Evolutionary conservation across 2,329 filamentous ascomycete species (phyloP).

Genomic region (Aureobasidium vineae): DNA sequence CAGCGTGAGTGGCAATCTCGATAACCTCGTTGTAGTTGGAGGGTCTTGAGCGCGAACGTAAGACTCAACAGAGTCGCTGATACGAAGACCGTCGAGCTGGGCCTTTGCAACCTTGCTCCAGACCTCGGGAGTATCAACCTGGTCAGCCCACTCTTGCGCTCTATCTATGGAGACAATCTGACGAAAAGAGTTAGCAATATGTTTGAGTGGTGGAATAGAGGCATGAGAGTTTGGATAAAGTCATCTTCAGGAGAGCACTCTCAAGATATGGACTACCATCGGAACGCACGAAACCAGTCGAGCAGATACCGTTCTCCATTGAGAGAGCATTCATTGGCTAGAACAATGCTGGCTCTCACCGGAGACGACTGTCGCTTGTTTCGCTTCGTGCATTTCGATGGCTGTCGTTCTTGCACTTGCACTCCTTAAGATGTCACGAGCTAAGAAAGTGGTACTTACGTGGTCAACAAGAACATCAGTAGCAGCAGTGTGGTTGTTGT

Average conservation of each 20-base stretch:
- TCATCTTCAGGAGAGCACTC: background rate
- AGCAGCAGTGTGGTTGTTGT: conserved; percentile 80
- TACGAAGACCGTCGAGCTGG: conserved; percentile 90
- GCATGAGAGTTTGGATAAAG: too few relatives aligned
- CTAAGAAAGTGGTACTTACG: conserved; percentile 48
- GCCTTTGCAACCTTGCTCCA: conserved; percentile 99
- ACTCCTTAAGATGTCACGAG: background rate
- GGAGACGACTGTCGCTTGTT: background rate
- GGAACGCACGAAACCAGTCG: background rate
- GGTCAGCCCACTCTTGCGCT: conserved; percentile 91
- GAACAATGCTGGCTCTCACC: background rate
- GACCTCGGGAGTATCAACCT: conserved; percentile 88
- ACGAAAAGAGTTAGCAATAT: background rate
- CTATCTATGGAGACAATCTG: conserved; percentile 84
- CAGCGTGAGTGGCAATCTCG: conserved; percentile 89
- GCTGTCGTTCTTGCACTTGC: background rate
- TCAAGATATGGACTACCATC: background rate
- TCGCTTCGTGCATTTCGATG: background rate
- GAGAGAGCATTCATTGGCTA: background rate
- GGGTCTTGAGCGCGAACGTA: conserved; percentile 92
- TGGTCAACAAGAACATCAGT: conserved; percentile 93
- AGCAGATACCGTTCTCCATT: background rate
- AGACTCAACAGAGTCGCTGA: conserved; percentile 89
- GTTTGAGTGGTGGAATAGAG: background rate
- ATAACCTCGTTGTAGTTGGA: conserved; percentile 95